Evolutionary conservation across 2,329 filamentous ascomycete genomes (phyloP).

Genomic region (Fusarium metavorans): DNA sequence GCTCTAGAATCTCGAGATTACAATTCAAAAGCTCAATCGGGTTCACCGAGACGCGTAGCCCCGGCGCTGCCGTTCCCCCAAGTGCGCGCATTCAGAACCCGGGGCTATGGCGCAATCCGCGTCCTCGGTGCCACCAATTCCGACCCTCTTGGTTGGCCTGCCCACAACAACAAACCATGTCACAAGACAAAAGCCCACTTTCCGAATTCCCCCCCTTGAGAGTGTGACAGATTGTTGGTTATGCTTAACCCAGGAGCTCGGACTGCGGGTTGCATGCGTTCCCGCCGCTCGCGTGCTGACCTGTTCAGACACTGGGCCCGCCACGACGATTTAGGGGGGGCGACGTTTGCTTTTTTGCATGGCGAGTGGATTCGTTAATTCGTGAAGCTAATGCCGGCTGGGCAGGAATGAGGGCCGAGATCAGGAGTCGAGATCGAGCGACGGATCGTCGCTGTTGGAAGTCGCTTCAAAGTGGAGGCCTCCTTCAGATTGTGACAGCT

Average conservation of each 20-base stretch:
- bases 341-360: constrained; percentile 1
- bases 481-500: neutral
- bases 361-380: neutral
- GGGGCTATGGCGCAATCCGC: constrained; percentile 8
- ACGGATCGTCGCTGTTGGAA: constrained; percentile 6
- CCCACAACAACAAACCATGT: neutral
- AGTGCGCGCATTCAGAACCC: neutral
- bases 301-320: neutral
- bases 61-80: neutral
- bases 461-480: neutral
- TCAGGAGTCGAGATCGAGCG: neutral
- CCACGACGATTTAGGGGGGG: neutral
- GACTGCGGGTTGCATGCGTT: neutral
- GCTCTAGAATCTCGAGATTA: neutral
- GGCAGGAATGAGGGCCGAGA: neutral
- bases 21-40: neutral
- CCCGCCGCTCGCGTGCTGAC: neutral
- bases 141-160: neutral
- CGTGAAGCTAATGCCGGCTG: neutral
- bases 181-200: neutral
- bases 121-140: neutral
- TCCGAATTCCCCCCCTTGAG: neutral
- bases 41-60: neutral
- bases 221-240: neutral
- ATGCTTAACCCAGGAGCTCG: constrained; percentile 3